These are phyloP conservation scores for Phialophora expanda DNA, from an alignment of 2,329 filamentous ascomycete genomes.

Conservation along the genomic window DNA sequence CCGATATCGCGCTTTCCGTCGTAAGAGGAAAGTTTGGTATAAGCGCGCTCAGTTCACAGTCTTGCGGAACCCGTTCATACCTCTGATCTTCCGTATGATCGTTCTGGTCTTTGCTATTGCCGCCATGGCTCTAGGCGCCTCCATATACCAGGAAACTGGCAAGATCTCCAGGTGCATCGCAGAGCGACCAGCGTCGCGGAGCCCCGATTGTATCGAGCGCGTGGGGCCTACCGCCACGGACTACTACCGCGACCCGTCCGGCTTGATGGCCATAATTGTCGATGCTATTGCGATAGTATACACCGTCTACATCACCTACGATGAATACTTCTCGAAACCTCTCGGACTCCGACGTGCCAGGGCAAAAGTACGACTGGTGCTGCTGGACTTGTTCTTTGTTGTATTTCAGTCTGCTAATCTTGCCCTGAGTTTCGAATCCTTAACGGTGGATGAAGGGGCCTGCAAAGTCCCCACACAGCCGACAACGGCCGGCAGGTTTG, in stretches of 20 bases:
- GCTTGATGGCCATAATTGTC: conserved; percentile 85
- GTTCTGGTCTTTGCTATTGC: conserved; percentile 83
- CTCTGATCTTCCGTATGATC: conserved; percentile 78
- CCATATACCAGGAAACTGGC: conserved; percentile 69
- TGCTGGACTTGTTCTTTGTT: conserved; percentile 94
- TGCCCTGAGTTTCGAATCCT: conserved; percentile 82
- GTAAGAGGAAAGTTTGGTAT: conserved; percentile 58
- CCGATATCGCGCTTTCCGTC: conserved; percentile 56
- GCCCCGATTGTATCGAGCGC: conserved; percentile 15
- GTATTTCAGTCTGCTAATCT: conserved; percentile 96
- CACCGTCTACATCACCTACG: conserved; percentile 89
- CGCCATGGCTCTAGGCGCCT: conserved; percentile 77
- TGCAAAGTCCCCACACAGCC: conserved; percentile 58
- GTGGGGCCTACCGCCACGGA: conserved; percentile 30
- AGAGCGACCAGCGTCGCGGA: conserved; percentile 32
- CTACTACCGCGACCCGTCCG: conserved; percentile 70
- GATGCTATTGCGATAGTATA: conserved; percentile 89
- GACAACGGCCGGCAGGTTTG: conserved; percentile 41
- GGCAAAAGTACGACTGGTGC: conserved; percentile 85
- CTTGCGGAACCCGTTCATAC: conserved; percentile 82
- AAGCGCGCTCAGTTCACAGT: conserved; percentile 71
- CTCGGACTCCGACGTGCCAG: conserved; percentile 81
- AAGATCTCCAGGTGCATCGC: conserved; percentile 39
- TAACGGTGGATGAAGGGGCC: conserved; percentile 67
- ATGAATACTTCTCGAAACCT: conserved; percentile 94